Base-by-base conservation (phyloP, 306 rosid species). In the Calophaca sinica region DNA sequence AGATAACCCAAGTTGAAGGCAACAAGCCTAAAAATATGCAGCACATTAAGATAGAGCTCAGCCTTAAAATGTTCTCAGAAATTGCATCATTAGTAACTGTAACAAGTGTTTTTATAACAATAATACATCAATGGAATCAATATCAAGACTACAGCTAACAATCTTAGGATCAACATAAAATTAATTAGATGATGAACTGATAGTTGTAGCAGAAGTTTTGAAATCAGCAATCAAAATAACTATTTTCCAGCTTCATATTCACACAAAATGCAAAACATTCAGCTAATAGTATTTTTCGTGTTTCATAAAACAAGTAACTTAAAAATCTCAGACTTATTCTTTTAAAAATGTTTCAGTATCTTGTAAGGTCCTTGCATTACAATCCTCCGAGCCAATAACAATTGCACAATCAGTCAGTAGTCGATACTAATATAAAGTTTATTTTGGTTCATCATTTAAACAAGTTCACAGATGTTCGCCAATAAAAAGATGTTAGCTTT, bases 1-100 rank as follows among this genome's bases (percentile, higher is more conserved):
- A 91, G 96, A 75, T 88, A 91, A 55, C 98, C 97, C 12, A 94
- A 78, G 89, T 91, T 91, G 93, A 94, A 94, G 46, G 91, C 97
- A 67, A 91, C 88, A 72, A 94, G 96, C 90, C 98, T 94, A 78
- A 51, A 76, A 68, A 67, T 67, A 72, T 73, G 59, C 79, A 72
- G 31, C 12, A 44, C 32, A 78, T 73, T 68, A 75, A 79, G 79
- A 74, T 60, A 57, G 60, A 9, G 38, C 36, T 64, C 38, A 51
- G 35, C 52, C 70, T 44, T 63, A 70, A 20, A 64, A 33, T 33
- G 29, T 28, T 71, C 6, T 53, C 64, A 4, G 12, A 64, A 26
- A 63, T 41, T 28, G 50, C 48, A 46, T 74, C 29, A 55, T 77
- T 3, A 36, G 51, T 45, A 68, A 62, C 39, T 38, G 31, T 38